A percentile compares a stretch with the other conserved stretches of the same genome.
Evolutionary conservation across 2,329 filamentous ascomycete species (phyloP).

Genomic region (Dactylonectria macrodidyma): DNA sequence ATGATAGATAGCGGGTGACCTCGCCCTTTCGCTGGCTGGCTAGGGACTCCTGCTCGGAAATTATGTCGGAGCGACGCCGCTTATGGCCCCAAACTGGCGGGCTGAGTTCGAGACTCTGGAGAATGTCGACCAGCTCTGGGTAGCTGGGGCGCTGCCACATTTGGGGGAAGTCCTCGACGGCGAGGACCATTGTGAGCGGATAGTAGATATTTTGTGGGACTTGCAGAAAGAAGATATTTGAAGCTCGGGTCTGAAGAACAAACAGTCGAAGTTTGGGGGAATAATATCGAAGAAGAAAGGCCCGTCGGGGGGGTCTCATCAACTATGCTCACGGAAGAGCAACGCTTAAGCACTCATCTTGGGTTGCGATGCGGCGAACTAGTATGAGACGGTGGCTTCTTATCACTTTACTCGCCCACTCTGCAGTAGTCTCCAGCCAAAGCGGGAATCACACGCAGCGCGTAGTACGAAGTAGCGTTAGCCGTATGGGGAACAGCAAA

Average conservation of each 20-base stretch:
- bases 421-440: slow-evolving; percentile 6
- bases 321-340: slow-evolving; percentile 28
- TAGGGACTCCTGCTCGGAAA: slow-evolving; percentile 59
- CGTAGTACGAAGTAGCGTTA: slow-evolving; percentile 4
- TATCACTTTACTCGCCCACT: slow-evolving; percentile 15
- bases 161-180: slow-evolving; percentile 79
- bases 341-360: slow-evolving; percentile 31
- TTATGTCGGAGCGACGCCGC: slow-evolving; percentile 58
- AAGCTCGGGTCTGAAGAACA: no score
- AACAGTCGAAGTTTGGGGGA: no score
- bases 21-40: slow-evolving; percentile 61
- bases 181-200: slow-evolving; percentile 48
- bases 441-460: slow-evolving; percentile 18
- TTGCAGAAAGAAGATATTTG: not conserved
- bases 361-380: slow-evolving; percentile 1
- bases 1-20: slow-evolving; percentile 77
- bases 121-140: slow-evolving; percentile 72
- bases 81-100: slow-evolving; percentile 77
- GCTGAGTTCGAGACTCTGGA: slow-evolving; percentile 76
- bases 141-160: slow-evolving; percentile 83
- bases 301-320: slow-evolving; percentile 9
- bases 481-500: slow-evolving; percentile 13
- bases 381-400: not conserved
- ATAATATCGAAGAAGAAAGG: not conserved
- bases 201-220: not conserved